Evolutionary conservation across 2,329 filamentous ascomycete genomes (phyloP).

Genomic region (Aspergillus sp.): DNA sequence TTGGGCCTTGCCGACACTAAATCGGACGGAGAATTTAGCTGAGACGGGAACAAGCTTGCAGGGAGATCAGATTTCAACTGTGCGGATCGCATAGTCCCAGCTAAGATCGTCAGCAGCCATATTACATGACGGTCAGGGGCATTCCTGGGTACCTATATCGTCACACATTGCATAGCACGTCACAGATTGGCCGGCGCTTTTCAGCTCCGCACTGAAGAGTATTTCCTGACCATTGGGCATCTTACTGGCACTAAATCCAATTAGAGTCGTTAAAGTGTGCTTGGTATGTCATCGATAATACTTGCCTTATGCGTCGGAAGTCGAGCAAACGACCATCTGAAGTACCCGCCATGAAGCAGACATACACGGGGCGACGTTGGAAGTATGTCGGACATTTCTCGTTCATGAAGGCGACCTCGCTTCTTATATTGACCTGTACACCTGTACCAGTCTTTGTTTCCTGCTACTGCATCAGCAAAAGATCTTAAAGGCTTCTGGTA

Average conservation of each 20-base stretch:
- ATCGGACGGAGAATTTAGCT: slow-evolving; percentile 5
- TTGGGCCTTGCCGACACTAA: slow-evolving; percentile 19
- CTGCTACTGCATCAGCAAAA: slow-evolving; percentile 24
- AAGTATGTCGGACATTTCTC: slow-evolving; percentile 62
- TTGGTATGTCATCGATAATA: slow-evolving; percentile 6
- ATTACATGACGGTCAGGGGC: background rate
- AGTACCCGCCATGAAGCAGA: slow-evolving; percentile 74
- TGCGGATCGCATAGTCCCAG: slow-evolving; percentile 59
- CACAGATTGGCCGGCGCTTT: slow-evolving; percentile 58
- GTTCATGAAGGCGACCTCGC: slow-evolving; percentile 72
- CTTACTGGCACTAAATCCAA: slow-evolving; percentile 58
- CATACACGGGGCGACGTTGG: slow-evolving; percentile 63
- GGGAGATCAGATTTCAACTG: slow-evolving; percentile 55
- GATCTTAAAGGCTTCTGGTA: slow-evolving; percentile 29
- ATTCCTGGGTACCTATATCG: slow-evolving; percentile 63
- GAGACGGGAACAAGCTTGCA: slow-evolving; percentile 45
- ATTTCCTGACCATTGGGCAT: slow-evolving; percentile 65
- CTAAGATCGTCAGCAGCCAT: slow-evolving; percentile 36
- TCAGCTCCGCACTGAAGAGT: slow-evolving; percentile 60
- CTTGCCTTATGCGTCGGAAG: slow-evolving; percentile 62
- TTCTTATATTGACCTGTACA: slow-evolving; percentile 64
- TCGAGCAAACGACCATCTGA: slow-evolving; percentile 69
- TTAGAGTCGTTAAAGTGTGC: slow-evolving; percentile 27
- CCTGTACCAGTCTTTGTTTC: slow-evolving; percentile 41
- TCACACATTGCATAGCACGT: slow-evolving; percentile 78